These are phyloP conservation scores for Paraconiothyrium brasiliense DNA, from an alignment of 2,329 filamentous ascomycete species.

Conservation along the genomic window DNA sequence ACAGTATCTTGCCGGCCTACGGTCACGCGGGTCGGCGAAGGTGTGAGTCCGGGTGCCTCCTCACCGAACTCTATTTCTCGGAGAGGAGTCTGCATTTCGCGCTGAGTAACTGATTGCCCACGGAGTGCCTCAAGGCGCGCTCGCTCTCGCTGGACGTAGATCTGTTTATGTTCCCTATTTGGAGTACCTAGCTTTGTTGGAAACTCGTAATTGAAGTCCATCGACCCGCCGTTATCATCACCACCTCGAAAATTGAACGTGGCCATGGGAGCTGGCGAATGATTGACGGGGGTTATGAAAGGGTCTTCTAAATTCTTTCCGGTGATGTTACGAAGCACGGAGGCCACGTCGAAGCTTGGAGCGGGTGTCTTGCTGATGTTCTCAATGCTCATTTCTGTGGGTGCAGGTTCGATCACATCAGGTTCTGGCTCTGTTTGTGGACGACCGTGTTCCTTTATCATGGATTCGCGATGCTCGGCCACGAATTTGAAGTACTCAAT, in stretches of 20 bases:
- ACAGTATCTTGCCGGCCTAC: background rate
- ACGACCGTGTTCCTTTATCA: conserved; percentile 23
- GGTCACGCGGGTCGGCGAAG: background rate
- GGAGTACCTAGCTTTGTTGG: conserved; percentile 20
- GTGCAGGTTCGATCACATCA: conserved; percentile 6
- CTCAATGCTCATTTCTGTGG: conserved; percentile 16
- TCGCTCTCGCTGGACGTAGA: conserved; percentile 21
- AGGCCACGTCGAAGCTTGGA: background rate
- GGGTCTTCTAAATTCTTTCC: conserved; percentile 37
- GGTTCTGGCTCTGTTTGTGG: conserved; percentile 15
- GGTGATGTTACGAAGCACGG: conserved; percentile 21
- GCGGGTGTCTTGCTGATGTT: conserved; percentile 7
- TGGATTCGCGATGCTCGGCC: conserved; percentile 49
- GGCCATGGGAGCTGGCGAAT: conserved; percentile 2
- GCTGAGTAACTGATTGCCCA: conserved; percentile 13
- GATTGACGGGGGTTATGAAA: conserved; percentile 28
- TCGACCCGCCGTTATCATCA: conserved; percentile 21
- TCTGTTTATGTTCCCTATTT: conserved; percentile 11
- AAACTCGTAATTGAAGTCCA: conserved; percentile 41
- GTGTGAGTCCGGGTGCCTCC: conserved; percentile 22
- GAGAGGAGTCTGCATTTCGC: conserved; percentile 17
- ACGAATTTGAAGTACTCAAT: conserved; percentile 55
- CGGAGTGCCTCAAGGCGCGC: conserved; percentile 21
- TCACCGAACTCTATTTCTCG: conserved; percentile 35
- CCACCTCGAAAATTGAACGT: conserved; percentile 4